These are phyloP conservation scores for Colletotrichum phormii DNA, from an alignment of 2,329 filamentous ascomycete genomes.

Conservation along the genomic window DNA sequence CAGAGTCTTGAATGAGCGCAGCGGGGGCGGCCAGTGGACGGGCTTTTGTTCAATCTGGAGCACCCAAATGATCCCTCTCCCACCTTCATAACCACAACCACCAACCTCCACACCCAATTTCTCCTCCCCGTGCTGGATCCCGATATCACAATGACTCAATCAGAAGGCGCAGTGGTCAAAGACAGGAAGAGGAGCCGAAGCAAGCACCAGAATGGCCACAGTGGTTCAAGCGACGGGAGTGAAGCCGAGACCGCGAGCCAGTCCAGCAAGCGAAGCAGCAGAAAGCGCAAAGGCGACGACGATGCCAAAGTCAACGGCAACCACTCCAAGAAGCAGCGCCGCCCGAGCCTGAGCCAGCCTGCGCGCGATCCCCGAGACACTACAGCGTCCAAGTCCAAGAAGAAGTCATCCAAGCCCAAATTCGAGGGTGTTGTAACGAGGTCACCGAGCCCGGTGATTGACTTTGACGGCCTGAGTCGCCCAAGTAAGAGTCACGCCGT, in stretches of 20 bases:
- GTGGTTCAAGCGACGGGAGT: conserved; percentile 21
- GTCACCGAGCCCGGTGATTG: conserved; percentile 63
- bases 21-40: conserved; percentile 15
- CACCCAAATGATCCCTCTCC: conserved; percentile 4
- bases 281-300: conserved; percentile 39
- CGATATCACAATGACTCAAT: conserved; percentile 48
- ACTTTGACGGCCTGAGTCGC: conserved; percentile 71
- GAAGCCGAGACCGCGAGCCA: conserved; percentile 36
- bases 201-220: conserved; percentile 43
- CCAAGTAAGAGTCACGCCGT: conserved; percentile 55
- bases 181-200: conserved; percentile 48
- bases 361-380: conserved; percentile 71
- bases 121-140: conserved; percentile 43
- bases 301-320: conserved; percentile 46
- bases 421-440: conserved; percentile 43
- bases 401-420: conserved; percentile 45
- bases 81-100: neutral
- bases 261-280: conserved; percentile 33
- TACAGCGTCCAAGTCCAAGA: conserved; percentile 49
- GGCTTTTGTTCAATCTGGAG: neutral
- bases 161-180: conserved; percentile 43
- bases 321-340: conserved; percentile 47
- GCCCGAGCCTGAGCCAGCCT: conserved; percentile 69
- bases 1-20: conserved; percentile 13
- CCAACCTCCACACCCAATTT: conserved; percentile 1